Evolutionary conservation across 768 basidiomycete species (phyloP).

Genomic region (Hygrocybe coccinea): DNA sequence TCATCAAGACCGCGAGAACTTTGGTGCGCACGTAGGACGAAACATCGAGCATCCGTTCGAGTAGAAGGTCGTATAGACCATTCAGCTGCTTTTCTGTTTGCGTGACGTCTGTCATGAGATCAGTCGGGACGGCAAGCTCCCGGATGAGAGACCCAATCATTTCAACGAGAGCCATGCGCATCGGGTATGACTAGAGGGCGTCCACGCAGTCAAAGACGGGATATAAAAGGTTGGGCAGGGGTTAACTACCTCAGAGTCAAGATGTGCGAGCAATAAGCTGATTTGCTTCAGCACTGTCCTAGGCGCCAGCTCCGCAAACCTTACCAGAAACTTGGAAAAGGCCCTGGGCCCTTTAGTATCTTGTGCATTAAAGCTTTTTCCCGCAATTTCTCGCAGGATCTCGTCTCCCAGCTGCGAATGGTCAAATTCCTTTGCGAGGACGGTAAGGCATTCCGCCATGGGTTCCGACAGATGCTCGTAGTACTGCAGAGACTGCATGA

Average conservation of each 20-base stretch:
- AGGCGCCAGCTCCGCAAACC: slow-evolving; percentile 74
- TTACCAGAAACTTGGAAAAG: slow-evolving; percentile 80
- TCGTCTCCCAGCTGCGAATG: slow-evolving; percentile 87
- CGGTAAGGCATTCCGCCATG: slow-evolving; percentile 83
- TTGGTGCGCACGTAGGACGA: slow-evolving; percentile 90
- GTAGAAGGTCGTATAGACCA: slow-evolving; percentile 74
- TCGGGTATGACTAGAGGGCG: slow-evolving; percentile 74
- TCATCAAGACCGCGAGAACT: slow-evolving; percentile 70
- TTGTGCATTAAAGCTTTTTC: slow-evolving; percentile 68
- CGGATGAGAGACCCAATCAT: slow-evolving; percentile 80
- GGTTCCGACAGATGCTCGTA: slow-evolving; percentile 92
- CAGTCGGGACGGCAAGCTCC: slow-evolving; percentile 63
- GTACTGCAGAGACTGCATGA: slow-evolving; percentile 90
- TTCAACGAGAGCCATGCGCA: slow-evolving; percentile 93
- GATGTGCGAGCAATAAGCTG: slow-evolving; percentile 71
- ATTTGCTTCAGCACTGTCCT: slow-evolving; percentile 85
- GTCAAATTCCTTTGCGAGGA: slow-evolving; percentile 82
- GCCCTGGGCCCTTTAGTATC: slow-evolving; percentile 85
- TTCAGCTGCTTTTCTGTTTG: slow-evolving; percentile 70
- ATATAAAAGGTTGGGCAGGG: background rate
- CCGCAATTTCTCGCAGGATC: slow-evolving; percentile 81
- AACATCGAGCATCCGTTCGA: slow-evolving; percentile 82
- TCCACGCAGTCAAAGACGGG: slow-evolving; percentile 1
- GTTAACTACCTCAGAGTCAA: slow-evolving; percentile 78
- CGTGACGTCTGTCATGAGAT: slow-evolving; percentile 41